phyloP scores from a whole-genome alignment of 2,329 filamentous ascomycete species.

The Pseudocercospora macadamiae region DNA sequence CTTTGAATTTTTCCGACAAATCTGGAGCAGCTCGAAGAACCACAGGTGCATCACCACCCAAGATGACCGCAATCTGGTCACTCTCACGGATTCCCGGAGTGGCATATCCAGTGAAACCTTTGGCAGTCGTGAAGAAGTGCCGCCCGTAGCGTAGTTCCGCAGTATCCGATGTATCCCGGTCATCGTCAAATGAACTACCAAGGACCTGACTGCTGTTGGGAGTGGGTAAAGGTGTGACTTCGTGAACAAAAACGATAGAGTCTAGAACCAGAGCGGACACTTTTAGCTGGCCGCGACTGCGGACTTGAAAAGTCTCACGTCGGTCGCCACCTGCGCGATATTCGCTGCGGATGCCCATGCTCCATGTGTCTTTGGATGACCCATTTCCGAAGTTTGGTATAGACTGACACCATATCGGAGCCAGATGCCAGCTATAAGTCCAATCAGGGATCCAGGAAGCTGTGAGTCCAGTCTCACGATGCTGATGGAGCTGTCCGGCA shows the following conservation, averaged over 20 bases:
- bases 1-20: constrained; percentile 19
- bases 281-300: constrained; percentile 25
- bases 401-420: constrained; percentile 34
- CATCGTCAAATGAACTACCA: constrained; percentile 10
- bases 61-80: constrained; percentile 31
- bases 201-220: constrained; percentile 22
- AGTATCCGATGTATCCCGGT: constrained; percentile 14
- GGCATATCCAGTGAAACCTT: constrained; percentile 31
- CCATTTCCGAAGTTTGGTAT: constrained; percentile 28
- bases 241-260: constrained; percentile 26
- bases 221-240: constrained; percentile 31
- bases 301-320: constrained; percentile 32
- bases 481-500: constrained; percentile 35
- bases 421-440: constrained; percentile 35
- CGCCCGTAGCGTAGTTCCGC: constrained; percentile 33
- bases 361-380: constrained; percentile 30
- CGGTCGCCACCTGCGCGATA: constrained; percentile 33
- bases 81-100: constrained; percentile 30
- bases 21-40: constrained; percentile 29
- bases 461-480: constrained; percentile 31
- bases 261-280: constrained; percentile 34
- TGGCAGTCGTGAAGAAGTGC: constrained; percentile 31
- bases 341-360: constrained; percentile 28
- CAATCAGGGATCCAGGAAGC: constrained; percentile 40
- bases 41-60: constrained; percentile 37